Percentiles rank a stretch among this genome's conserved stretches.
Evolutionary conservation across 164 flowering plant species (phyloP).

Genomic region (Cinnamomum micranthum): DNA sequence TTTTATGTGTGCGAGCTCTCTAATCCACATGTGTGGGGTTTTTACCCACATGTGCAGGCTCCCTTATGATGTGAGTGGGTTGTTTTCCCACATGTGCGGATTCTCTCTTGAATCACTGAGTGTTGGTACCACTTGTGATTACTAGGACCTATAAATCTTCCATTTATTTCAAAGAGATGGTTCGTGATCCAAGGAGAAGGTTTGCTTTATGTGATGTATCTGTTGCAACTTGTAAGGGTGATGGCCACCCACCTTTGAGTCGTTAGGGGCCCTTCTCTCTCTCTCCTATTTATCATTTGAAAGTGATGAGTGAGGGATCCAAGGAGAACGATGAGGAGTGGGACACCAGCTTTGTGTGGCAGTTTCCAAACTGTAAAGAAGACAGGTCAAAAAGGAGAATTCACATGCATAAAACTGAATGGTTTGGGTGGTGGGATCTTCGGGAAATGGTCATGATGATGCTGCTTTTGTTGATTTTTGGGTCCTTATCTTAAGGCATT

Average conservation of each 20-base stretch:
- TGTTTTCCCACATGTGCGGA: too few species aligned
- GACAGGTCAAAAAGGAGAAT: constrained; percentile 30
- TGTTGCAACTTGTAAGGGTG: background rate
- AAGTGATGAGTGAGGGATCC: constrained; percentile 49
- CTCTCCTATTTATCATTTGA: constrained; percentile 23
- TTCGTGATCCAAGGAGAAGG: constrained; percentile 39
- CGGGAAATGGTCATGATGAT: constrained; percentile 1
- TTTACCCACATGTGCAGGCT: too few species aligned
- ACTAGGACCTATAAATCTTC: background rate
- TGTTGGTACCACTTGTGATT: background rate
- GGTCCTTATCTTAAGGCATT: constrained; percentile 37
- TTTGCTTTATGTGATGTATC: constrained; percentile 23
- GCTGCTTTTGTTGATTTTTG: constrained; percentile 31
- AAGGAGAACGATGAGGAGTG: constrained; percentile 25
- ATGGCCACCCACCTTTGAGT: constrained; percentile 3
- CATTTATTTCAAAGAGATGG: constrained; percentile 35
- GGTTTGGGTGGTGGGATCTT: constrained; percentile 6
- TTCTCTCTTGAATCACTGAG: background rate
- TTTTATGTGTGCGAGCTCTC: too few species aligned
- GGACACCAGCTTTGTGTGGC: constrained; percentile 1
- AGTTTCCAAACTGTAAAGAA: constrained; percentile 8
- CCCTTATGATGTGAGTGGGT: too few species aligned
- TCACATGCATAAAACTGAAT: constrained; percentile 17
- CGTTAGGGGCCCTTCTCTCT: background rate
- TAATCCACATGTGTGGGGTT: too few species aligned